Conservation (phyloP, 176 grass and related monocot species). For the Neostapfia colusana region DNA sequence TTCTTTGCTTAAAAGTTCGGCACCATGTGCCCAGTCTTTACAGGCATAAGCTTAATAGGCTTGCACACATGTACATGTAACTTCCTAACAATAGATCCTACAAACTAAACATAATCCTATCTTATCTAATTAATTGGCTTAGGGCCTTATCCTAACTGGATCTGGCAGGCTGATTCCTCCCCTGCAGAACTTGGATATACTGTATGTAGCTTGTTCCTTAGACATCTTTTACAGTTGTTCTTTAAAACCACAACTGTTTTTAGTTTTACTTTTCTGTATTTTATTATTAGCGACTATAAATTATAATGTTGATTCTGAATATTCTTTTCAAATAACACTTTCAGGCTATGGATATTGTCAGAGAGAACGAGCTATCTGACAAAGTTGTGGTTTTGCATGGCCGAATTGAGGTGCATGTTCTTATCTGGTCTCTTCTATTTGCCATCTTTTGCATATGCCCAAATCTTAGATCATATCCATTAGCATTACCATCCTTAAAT, state of each 20-base stretch:
- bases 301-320: constrained; percentile 27
- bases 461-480: neutral
- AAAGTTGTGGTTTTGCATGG: constrained; percentile 90
- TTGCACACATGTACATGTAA: neutral
- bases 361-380: constrained; percentile 88
- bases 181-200: neutral
- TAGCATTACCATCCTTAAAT: constrained; percentile 4
- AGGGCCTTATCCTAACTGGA: neutral
- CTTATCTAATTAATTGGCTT: neutral
- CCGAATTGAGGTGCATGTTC: constrained; percentile 74
- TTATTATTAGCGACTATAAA: constrained; percentile 25
- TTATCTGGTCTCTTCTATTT: constrained; percentile 19
- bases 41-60: neutral
- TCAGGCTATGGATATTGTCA: constrained; percentile 92
- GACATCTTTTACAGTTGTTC: neutral
- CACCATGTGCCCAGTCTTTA: neutral
- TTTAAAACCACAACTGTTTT: neutral
- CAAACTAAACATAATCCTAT: neutral
- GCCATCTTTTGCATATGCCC: constrained; percentile 14
- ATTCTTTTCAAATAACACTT: constrained; percentile 40
- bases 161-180: neutral
- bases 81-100: neutral
- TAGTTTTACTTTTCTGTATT: constrained; percentile 14
- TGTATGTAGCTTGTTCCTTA: neutral
- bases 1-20: neutral